Conservation (phyloP, 768 basidiomycete species). For the Tylopilus rubrobrunneus region DNA sequence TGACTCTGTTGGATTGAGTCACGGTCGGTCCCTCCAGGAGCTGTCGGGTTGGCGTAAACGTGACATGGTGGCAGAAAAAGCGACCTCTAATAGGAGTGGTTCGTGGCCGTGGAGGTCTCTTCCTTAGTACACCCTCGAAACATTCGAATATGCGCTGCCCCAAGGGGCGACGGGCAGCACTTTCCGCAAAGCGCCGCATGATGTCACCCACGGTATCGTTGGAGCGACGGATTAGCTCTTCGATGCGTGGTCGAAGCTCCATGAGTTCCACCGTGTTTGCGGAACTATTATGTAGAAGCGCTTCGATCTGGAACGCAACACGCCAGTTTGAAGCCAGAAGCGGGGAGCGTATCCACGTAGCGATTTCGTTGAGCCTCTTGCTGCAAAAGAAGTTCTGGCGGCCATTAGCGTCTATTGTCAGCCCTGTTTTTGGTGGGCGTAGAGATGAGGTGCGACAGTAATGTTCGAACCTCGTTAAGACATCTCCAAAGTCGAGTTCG, state of each 20-base stretch:
- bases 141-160: constrained; percentile 42
- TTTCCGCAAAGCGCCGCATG: constrained; percentile 52
- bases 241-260: constrained; percentile 42
- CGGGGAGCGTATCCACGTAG: constrained; percentile 41
- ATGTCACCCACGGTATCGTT: constrained; percentile 41
- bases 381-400: constrained; percentile 47
- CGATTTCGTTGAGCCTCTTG: constrained; percentile 44
- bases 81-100: constrained; percentile 31
- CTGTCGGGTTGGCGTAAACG: constrained; percentile 70
- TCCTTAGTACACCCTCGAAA: constrained; percentile 37
- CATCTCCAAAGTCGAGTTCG: constrained; percentile 31
- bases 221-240: constrained; percentile 35
- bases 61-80: constrained; percentile 72
- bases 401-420: constrained; percentile 46
- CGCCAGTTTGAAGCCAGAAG: constrained; percentile 43
- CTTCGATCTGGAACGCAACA: constrained; percentile 75
- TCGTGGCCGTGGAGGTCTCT: constrained; percentile 16
- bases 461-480: constrained; percentile 45
- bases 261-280: constrained; percentile 59
- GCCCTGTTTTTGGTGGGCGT: constrained; percentile 31
- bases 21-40: constrained; percentile 74
- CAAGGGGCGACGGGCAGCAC: constrained; percentile 42
- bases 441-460: constrained; percentile 52
- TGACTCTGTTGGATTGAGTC: constrained; percentile 75
- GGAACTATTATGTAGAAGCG: constrained; percentile 57